Evolutionary conservation across 1,284 basidiomycete species (phyloP), one percentile per base, ranked within the genome.

Genomic region (Cryptococcus neoformans): DNA sequence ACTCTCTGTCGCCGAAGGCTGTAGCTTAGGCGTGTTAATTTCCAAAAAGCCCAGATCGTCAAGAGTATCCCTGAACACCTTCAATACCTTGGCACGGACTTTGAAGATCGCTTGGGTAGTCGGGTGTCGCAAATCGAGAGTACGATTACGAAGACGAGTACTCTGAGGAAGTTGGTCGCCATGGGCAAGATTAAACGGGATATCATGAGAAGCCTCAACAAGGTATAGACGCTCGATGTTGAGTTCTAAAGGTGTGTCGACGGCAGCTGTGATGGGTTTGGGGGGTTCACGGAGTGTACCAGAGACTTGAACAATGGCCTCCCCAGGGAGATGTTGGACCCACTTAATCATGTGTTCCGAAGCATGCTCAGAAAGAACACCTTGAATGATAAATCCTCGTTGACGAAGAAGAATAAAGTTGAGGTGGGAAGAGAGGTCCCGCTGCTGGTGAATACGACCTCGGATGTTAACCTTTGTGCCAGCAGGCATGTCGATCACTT

Each of bases 1-100:
- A 39, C 88, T 91, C 78, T 98, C 94, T 3, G 94, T 97, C 6
- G 95, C 94, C 36, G 93, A 88, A 47, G 90, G 92, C 74, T 96
- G 93, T 3, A 98, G 83, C 78, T 97, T 98, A 6, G 94, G 94
- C 62, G 89, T 92, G 77, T 96, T 92, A 62, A 98, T 96, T 69
- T 81, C 80, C 59, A 81, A 69, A 60, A 81, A 81, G 49, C 70
- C 75, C 57, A 74, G 57, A 38, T 67, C 62, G 62, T 80, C 80
- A 60, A 83, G 71, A 61, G 71, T 80, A 54, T 78, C 73, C 57
- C 81, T 69, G 71, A 81, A 82, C 28, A 80, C 67, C 49, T 74
- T 73, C 63, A 78, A 74, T 36, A 82, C 73, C 47, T 73, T 78
- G 40, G 81, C 76, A 38, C 76, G 75, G 49, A 82, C 73, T 41